Evolutionary conservation across 164 flowering plant species (phyloP), one percentile per base, ranked within the genome.

Genomic region (Dillenia turbinata): DNA sequence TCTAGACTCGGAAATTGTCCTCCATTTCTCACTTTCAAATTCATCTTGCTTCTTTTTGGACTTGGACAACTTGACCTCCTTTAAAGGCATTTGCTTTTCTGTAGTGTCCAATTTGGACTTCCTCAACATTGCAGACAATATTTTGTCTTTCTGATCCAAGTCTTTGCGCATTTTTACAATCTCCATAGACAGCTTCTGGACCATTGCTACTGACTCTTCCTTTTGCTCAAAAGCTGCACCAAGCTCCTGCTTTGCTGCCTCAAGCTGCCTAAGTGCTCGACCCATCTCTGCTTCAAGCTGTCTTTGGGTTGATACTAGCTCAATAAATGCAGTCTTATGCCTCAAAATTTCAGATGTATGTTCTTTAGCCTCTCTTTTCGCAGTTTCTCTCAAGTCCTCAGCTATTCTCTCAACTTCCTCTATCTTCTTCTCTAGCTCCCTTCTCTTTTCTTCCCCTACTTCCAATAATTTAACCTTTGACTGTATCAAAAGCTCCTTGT

Each of bases 231-330:
- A 54, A 17, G 77, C 82, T 22, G 71, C 73, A 57, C 80, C 82
- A 54, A 87, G 78, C 68, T 94, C 94, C 50, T 77, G 69, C 56
- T 78, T 94, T 45, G 75, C 71, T 52, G 79, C 80, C 52, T 94
- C 94, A n/a, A 77, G 74, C 75, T 91, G 93, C 76, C 85, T 79
- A 1, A 79, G 61, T 14, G 87, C 83, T 49, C 97, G 83, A 15
- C 88, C 78, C 81, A 91, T 72, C 72, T 91, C 97, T 14, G 96
- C 92, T 74, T 95, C 97, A 61, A 95, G 79, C 71, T 87, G 97
- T 26, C 94, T 64, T 57, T 95, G 99, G 69, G 76, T 84, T 10
- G 99, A 91, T 10, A 88, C 96, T n/a, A 91, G 84, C 81, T 92
- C 97, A 52, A 91, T 76, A 74, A 91, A 85, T 5, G 97, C 90